Evolutionary conservation across 768 basidiomycete species (phyloP), one percentile per base, ranked within the genome.

Genomic region (Nidularia pulvinata): DNA sequence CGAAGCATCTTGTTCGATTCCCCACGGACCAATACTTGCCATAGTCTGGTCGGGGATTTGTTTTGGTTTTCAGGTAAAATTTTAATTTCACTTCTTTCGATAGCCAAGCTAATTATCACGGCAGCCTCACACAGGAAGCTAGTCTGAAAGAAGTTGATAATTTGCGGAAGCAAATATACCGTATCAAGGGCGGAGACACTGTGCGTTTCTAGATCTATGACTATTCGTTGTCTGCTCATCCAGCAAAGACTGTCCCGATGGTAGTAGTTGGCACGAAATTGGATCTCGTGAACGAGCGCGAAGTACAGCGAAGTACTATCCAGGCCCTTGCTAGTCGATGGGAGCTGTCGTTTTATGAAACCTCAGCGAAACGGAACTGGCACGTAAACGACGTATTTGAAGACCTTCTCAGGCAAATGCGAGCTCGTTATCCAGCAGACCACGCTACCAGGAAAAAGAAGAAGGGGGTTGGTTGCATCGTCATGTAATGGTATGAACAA

Each of bases 191-290:
- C 22, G 82, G 80, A 33, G 83, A 84, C 60, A 78, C 70, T 25
- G 87, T 89, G 57, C 62, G 76, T 69, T 34, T 34, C 33, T 49
- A 16, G 2, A 14, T 33, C n/a, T 13, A 19, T 10, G n/a, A 7
- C 25, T 35, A 46, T 5, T 1, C 10, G 7, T 6, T 11, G 4
- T 33, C 25, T 16, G 19, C n/a, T 7, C 35, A n/a, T 4, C 13
- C 49, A 36, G n/a, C 1, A 13, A 22, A 89, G 84, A 72, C 71
- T 33, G 71, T 92, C 16, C 93, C 93, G 7, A 89, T 95, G 57
- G 88, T 93, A 9, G 80, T 94, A 13, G 93, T 93, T 7, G 93
- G 92, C 43, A 93, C 92, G 33, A 93, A 93, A 66, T 75, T 88
- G 42, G 93, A 95, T 65, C 80, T 95, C 37, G 81, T 80, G 30